phyloP scores from a whole-genome alignment of 2,329 filamentous ascomycete genomes.

The Aspergillus sp. region DNA sequence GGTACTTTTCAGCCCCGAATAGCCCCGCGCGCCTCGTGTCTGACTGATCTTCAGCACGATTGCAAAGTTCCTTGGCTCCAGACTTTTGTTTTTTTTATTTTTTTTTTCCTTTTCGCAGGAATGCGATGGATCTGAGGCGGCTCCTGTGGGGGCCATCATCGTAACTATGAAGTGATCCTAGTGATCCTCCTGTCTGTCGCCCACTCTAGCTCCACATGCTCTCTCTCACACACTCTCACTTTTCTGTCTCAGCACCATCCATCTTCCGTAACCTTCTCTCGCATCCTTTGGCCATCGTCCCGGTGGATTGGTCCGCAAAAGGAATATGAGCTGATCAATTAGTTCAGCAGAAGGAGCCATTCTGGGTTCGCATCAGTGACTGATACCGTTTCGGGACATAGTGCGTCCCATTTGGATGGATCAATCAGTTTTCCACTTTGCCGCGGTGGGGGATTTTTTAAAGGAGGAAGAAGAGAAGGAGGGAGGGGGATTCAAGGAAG shows the following conservation, averaged over 20 bases:
- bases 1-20: background rate
- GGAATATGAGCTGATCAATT: slow-evolving; percentile 6
- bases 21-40: slow-evolving; percentile 12
- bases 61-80: background rate
- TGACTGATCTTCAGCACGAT: slow-evolving; percentile 6
- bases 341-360: background rate
- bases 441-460: background rate
- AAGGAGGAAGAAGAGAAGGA: background rate
- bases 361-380: background rate
- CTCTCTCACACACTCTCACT: background rate
- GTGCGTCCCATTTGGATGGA: slow-evolving; percentile 2
- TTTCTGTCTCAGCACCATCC: background rate
- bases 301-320: slow-evolving; percentile 6
- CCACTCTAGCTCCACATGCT: slow-evolving; percentile 21
- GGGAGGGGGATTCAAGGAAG: background rate
- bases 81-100: slow-evolving; percentile 1
- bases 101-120: slow-evolving; percentile 11
- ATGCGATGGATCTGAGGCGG: slow-evolving; percentile 18
- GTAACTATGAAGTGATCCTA: background rate
- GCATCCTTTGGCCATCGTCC: background rate
- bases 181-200: background rate
- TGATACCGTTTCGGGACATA: background rate
- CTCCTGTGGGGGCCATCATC: background rate
- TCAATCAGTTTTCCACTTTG: background rate
- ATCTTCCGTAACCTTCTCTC: background rate